Conservation (phyloP, 116 monocot genomes). For the Cymodocea nodosa region DNA sequence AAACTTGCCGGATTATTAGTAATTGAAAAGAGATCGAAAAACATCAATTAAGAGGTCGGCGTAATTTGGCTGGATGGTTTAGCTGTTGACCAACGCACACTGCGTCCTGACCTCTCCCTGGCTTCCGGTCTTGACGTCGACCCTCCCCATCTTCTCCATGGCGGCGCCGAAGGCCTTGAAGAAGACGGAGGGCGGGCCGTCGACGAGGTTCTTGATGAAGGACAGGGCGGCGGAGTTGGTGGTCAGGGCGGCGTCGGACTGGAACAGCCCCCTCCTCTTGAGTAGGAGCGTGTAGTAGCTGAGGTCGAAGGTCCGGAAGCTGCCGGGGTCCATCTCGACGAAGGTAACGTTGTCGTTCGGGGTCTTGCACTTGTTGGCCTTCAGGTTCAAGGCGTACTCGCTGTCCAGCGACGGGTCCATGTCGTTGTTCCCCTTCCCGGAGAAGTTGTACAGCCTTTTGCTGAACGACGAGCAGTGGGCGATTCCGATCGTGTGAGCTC, state of each 20-base stretch:
- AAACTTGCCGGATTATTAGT: too few species aligned
- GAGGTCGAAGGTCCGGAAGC: slow-evolving; percentile 59
- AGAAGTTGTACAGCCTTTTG: slow-evolving; percentile 75
- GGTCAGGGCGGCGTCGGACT: slow-evolving; percentile 60
- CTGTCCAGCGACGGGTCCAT: slow-evolving; percentile 56
- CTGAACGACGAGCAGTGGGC: slow-evolving; percentile 54
- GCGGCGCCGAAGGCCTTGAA: slow-evolving; percentile 13
- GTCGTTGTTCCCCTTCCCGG: slow-evolving; percentile 40
- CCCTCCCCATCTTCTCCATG: slow-evolving; percentile 29
- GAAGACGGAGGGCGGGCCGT: slow-evolving; percentile 30
- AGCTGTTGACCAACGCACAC: slow-evolving; percentile 15
- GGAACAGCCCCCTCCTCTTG: slow-evolving; percentile 66
- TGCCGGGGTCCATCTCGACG: slow-evolving; percentile 84
- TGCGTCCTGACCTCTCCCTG: slow-evolving; percentile 24
- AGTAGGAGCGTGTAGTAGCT: slow-evolving; percentile 58
- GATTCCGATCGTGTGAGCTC: slow-evolving; percentile 79
- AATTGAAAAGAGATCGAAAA: too few species aligned
- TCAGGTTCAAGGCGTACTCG: slow-evolving; percentile 45
- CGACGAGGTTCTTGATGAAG: slow-evolving; percentile 25
- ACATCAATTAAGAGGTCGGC: too few species aligned
- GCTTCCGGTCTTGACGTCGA: slow-evolving; percentile 21
- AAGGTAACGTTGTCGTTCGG: slow-evolving; percentile 50
- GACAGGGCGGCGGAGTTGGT: slow-evolving; percentile 23
- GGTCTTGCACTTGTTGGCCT: slow-evolving; percentile 46
- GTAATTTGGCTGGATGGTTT: background rate